Percentiles rank a stretch among this genome's conserved stretches.
These are phyloP conservation scores for Bremia lactucae DNA, from an alignment of 352 stramenopile genomes.

Conservation along the genomic window DNA sequence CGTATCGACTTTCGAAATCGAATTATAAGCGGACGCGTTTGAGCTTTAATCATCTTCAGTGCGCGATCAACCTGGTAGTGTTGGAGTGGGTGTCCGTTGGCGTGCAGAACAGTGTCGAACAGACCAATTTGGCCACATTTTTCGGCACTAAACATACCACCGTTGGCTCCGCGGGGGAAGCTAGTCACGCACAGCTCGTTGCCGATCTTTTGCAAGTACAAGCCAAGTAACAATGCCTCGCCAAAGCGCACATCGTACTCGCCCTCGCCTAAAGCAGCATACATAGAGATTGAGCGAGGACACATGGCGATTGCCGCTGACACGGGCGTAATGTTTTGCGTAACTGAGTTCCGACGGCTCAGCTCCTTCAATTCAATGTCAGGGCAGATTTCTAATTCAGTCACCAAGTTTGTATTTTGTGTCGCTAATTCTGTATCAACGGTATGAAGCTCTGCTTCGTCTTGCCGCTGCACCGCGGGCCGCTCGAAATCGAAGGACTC, in stretches of 20 bases:
- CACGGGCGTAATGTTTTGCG: conserved; percentile 67
- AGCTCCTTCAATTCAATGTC: conserved; percentile 48
- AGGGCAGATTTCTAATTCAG: conserved; percentile 38
- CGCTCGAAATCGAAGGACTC: conserved; percentile 31
- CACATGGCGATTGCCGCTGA: conserved; percentile 73
- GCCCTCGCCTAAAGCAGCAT: conserved; percentile 26
- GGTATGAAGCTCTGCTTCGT: conserved; percentile 20
- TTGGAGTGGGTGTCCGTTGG: conserved; percentile 71
- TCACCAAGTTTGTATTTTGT: conserved; percentile 11
- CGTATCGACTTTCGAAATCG: conserved; percentile 60
- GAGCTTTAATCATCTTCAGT: conserved; percentile 79
- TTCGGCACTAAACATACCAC: conserved; percentile 66
- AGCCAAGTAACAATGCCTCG: conserved; percentile 58
- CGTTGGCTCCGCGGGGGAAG: conserved; percentile 54
- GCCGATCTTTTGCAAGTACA: conserved; percentile 74
- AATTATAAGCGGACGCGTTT: conserved; percentile 64
- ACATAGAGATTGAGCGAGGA: conserved; percentile 68
- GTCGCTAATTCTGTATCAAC: conserved; percentile 23
- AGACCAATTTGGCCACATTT: conserved; percentile 60
- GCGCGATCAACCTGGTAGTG: conserved; percentile 76
- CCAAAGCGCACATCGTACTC: conserved; percentile 78
- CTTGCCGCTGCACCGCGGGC: conserved; percentile 22
- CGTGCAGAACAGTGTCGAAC: conserved; percentile 63
- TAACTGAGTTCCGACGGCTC: conserved; percentile 34
- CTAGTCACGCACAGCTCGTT: conserved; percentile 65